Percentiles rank a stretch among this genome's conserved stretches.
Conservation (phyloP, 2,329 filamentous ascomycete genomes). For the Stachybotrys chlorohalonatus region DNA sequence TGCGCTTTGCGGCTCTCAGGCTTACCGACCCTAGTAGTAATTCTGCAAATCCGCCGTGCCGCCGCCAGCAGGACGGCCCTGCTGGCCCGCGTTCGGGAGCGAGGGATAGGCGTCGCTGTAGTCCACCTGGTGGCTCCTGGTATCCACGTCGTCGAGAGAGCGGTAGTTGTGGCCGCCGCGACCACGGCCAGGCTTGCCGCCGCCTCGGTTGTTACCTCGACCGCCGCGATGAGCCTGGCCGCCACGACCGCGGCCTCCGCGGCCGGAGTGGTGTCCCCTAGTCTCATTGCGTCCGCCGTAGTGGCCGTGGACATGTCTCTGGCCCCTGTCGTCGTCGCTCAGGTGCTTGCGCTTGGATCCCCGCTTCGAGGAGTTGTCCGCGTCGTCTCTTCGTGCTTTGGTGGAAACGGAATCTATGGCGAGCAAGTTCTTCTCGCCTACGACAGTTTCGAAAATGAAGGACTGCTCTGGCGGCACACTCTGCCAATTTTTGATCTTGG, state of each 20-base stretch:
- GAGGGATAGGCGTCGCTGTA: conserved; percentile 34
- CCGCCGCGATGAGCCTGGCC: conserved; percentile 25
- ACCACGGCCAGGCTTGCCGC: conserved; percentile 33
- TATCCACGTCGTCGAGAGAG: conserved; percentile 58
- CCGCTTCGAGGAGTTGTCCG: conserved; percentile 53
- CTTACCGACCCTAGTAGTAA: conserved; percentile 23
- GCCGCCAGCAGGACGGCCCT: background rate
- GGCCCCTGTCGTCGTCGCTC: conserved; percentile 32
- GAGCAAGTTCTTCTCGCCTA: conserved; percentile 79
- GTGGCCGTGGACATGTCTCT: conserved; percentile 21
- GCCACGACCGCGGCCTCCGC: conserved; percentile 29
- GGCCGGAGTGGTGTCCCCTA: conserved; percentile 32
- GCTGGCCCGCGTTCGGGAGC: conserved; percentile 8
- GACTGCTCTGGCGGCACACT: conserved; percentile 61
- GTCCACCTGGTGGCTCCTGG: conserved; percentile 33
- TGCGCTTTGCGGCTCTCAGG: background rate
- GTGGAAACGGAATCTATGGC: conserved; percentile 64
- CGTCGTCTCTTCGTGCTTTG: conserved; percentile 51
- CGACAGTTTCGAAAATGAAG: conserved; percentile 70
- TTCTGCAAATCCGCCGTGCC: conserved; percentile 25
- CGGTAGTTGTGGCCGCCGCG: conserved; percentile 49
- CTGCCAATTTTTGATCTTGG: conserved; percentile 76
- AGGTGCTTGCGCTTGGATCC: conserved; percentile 50
- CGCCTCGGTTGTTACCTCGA: conserved; percentile 30
- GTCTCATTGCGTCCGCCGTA: conserved; percentile 30